Evolutionary conservation across 805 yeast species (phyloP).

Genomic region (Cyberlindnera misumaiensis): DNA sequence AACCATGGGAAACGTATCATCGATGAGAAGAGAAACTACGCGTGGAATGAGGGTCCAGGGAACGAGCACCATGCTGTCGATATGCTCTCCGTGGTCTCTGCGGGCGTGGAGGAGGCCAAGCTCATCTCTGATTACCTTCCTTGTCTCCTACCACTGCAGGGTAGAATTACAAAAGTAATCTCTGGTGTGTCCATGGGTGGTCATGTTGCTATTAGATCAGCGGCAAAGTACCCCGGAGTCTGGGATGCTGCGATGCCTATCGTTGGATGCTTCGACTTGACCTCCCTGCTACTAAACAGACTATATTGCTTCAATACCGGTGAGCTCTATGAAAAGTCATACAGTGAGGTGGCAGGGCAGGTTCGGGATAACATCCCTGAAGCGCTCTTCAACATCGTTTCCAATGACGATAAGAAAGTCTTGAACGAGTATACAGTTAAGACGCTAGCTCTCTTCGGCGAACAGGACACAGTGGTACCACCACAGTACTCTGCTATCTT

Average conservation of each 20-base stretch:
- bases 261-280: slow-evolving; percentile 18
- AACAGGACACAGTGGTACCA: slow-evolving; percentile 11
- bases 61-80: slow-evolving; percentile 15
- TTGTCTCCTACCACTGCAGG: slow-evolving; percentile 6
- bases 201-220: slow-evolving; percentile 15
- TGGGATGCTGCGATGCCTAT: slow-evolving; percentile 17
- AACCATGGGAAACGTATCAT: slow-evolving; percentile 18
- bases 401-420: slow-evolving; percentile 13
- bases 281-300: slow-evolving; percentile 15
- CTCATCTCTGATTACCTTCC: slow-evolving; percentile 15
- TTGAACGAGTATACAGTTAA: slow-evolving; percentile 7
- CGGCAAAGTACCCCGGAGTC: slow-evolving; percentile 6
- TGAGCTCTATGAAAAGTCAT: background rate
- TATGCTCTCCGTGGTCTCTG: slow-evolving; percentile 16
- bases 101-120: slow-evolving; percentile 15
- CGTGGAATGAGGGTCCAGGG: slow-evolving; percentile 9
- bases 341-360: background rate
- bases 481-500: slow-evolving; percentile 10
- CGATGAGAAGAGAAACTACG: slow-evolving; percentile 5
- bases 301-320: slow-evolving; percentile 1
- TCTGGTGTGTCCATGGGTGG: slow-evolving; percentile 23
- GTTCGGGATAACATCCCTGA: slow-evolving; percentile 1
- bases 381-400: slow-evolving; percentile 6
- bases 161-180: slow-evolving; percentile 2
- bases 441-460: slow-evolving; percentile 19